Evolutionary conservation across 2,329 filamentous ascomycete species (phyloP).

Genomic region (Verticillium alfalfae): DNA sequence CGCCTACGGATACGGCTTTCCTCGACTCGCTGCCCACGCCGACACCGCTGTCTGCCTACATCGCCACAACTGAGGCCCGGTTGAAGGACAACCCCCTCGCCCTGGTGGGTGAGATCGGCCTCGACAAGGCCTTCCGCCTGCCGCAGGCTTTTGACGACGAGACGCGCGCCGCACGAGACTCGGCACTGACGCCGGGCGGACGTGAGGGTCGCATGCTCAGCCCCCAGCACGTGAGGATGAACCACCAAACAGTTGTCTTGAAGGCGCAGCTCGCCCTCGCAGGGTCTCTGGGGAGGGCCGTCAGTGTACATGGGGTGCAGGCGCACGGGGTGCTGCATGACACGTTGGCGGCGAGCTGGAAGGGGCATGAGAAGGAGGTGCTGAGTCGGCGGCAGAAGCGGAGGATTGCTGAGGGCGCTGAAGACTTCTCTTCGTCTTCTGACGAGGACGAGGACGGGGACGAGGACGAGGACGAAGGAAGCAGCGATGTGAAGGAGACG

Average conservation of each 20-base stretch:
- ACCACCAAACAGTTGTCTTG: conserved; percentile 64
- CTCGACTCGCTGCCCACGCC: conserved; percentile 52
- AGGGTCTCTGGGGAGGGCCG: conserved; percentile 57
- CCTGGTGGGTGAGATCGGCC: conserved; percentile 70
- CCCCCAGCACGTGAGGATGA: conserved; percentile 60
- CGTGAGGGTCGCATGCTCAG: conserved; percentile 65
- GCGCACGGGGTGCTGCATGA: conserved; percentile 68
- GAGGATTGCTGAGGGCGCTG: conserved; percentile 39
- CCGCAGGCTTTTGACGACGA: conserved; percentile 50
- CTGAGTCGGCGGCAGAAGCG: conserved; percentile 54
- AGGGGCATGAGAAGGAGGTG: conserved; percentile 60
- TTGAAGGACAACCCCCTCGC: conserved; percentile 56
- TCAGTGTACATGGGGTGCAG: conserved; percentile 70
- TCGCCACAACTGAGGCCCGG: conserved; percentile 48
- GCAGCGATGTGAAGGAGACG: neutral
- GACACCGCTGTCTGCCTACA: conserved; percentile 50
- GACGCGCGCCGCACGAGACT: conserved; percentile 21
- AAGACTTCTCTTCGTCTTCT: conserved; percentile 31
- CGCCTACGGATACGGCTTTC: conserved; percentile 35
- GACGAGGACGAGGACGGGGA: conserved; percentile 24
- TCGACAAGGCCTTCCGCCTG: conserved; percentile 73
- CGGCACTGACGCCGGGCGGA: conserved; percentile 57
- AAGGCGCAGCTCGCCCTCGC: conserved; percentile 66
- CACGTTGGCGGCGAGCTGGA: conserved; percentile 60
- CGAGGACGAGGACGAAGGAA: conserved; percentile 16